Conservation (phyloP, 192 early-diverging fungal genomes). For the Coemansia sp. region DNA sequence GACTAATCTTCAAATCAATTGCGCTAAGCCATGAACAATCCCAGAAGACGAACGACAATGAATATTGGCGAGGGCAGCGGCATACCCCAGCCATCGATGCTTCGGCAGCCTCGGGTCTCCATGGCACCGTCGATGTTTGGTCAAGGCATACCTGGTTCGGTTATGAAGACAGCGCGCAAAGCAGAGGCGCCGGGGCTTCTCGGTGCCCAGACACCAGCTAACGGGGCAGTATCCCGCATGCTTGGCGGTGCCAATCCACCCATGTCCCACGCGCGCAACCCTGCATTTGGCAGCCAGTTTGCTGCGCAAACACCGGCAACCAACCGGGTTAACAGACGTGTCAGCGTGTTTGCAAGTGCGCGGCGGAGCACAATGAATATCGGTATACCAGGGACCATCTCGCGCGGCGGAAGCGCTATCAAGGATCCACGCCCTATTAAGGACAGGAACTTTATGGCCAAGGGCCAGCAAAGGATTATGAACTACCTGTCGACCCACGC, state of each 20-base stretch:
- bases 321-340: constrained; percentile 46
- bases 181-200: constrained; percentile 28
- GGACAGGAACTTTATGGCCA: constrained; percentile 60
- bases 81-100: constrained; percentile 50
- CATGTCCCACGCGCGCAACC: constrained; percentile 46
- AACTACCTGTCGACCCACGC: constrained; percentile 62
- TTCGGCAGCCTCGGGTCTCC: constrained; percentile 48
- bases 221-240: constrained; percentile 14
- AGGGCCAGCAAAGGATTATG: constrained; percentile 62
- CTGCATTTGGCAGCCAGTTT: constrained; percentile 16
- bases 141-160: constrained; percentile 29
- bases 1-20: neutral
- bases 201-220: constrained; percentile 39
- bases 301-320: constrained; percentile 44
- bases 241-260: constrained; percentile 36
- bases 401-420: constrained; percentile 44
- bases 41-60: constrained; percentile 52
- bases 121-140: constrained; percentile 52
- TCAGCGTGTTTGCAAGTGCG: constrained; percentile 53
- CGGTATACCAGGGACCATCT: constrained; percentile 32
- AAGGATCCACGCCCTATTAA: constrained; percentile 72
- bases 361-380: constrained; percentile 38
- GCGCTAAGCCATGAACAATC: constrained; percentile 22
- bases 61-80: constrained; percentile 50
- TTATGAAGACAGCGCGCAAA: constrained; percentile 30